Base-by-base conservation (phyloP, 164 flowering plant genomes). In the Buxus sempervirens region DNA sequence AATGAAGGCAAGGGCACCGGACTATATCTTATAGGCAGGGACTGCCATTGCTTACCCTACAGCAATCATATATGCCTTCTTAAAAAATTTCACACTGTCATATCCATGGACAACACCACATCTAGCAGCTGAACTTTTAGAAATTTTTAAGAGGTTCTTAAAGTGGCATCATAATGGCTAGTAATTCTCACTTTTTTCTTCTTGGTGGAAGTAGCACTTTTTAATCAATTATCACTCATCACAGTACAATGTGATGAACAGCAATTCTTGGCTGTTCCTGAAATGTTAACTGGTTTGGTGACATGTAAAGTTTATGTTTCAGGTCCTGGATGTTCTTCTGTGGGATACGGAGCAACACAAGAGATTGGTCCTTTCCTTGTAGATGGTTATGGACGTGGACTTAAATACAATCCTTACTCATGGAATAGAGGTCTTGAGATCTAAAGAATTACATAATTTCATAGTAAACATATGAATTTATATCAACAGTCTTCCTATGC, bases 241-340 rank as follows among this genome's bases (percentile, higher is more conserved):
- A 4, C 18, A 45, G 51, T 45, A 45, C 18, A 4, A 45, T 45
- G 14, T 45, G 51, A 45, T 4, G 7, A 45, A 45, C 5, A 45
- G 1, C 51, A 45, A 1, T 45, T 45, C 14, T 45, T 45, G 51
- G 51, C 1, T 45, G 51, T 15, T 9, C 38, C 32, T 58, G 59
- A 20, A 48, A 7, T 19, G 24, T 69, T 64, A 28, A 69, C 73
- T 57, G 41, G 23, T 65, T 49, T 76, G 82, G 78, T 78, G 75
- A 78, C 82, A 82, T 60, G 69, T 42, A 15, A 60, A 49, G 48
- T 75, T 55, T 67, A 36, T 78, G 69, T 80, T 82, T 60, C 84
- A 94, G 98, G 98, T 76, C 98, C 98, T 54, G 98, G 98, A 64
- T 94, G 98, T 78, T 94, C 98, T 61, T 94, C 98, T 71, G 97